Evolutionary conservation across 805 yeast genomes (phyloP).

Genomic region (Huiozyma naganishii): DNA sequence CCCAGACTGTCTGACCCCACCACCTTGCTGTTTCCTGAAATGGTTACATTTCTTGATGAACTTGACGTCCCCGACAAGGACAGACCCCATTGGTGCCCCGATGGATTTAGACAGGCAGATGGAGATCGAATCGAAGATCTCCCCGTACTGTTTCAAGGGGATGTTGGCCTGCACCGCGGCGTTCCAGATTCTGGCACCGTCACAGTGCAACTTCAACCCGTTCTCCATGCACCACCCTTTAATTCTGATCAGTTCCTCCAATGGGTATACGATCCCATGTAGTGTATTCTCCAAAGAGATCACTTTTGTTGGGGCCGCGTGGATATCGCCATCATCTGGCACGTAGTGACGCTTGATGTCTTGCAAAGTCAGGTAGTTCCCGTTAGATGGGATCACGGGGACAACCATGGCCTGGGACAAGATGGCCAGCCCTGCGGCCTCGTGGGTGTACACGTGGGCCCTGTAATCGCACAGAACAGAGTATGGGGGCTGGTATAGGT

Average conservation of each 20-base stretch:
- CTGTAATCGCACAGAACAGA: constrained; percentile 79
- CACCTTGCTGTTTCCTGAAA: constrained; percentile 86
- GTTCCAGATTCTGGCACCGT: constrained; percentile 93
- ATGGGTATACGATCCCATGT: constrained; percentile 72
- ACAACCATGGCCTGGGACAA: constrained; percentile 87
- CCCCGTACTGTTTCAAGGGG: constrained; percentile 58
- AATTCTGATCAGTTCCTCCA: constrained; percentile 65
- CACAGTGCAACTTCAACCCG: constrained; percentile 62
- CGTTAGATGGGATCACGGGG: constrained; percentile 71
- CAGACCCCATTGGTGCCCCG: constrained; percentile 91
- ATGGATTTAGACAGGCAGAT: constrained; percentile 80
- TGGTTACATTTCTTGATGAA: constrained; percentile 66
- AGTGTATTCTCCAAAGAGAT: constrained; percentile 82
- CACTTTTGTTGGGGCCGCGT: constrained; percentile 78
- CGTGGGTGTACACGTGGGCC: constrained; percentile 72
- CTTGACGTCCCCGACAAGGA: constrained; percentile 55
- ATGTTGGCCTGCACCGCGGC: constrained; percentile 64
- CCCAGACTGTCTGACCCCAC: constrained; percentile 87
- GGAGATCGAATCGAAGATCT: constrained; percentile 77
- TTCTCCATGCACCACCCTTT: constrained; percentile 55
- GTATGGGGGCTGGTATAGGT: constrained; percentile 61
- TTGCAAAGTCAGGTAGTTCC: constrained; percentile 64
- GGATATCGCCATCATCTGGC: constrained; percentile 74
- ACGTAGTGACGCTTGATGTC: constrained; percentile 55
- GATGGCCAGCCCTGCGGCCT: constrained; percentile 87